Evolutionary conservation across 169 alveolate genomes (phyloP).

Genomic region (Babesia divergens): DNA sequence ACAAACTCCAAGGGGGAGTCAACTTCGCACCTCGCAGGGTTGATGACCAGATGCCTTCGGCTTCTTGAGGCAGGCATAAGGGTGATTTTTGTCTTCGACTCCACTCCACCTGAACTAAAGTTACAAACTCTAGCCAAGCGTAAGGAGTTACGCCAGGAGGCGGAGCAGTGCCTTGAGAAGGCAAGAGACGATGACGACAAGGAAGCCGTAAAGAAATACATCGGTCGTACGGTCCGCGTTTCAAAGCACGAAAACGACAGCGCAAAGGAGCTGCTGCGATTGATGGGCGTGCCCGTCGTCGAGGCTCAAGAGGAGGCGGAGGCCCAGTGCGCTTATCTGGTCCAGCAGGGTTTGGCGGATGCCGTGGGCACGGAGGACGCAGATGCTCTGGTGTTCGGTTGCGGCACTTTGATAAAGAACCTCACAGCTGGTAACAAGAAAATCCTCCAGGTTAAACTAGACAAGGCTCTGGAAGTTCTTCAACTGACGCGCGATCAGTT

Average conservation of each 20-base stretch:
- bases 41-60: slow-evolving; percentile 84
- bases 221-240: slow-evolving; percentile 90
- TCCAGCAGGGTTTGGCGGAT: slow-evolving; percentile 86
- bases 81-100: slow-evolving; percentile 97
- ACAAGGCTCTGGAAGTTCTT: slow-evolving; percentile 76
- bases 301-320: slow-evolving; percentile 97
- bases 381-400: slow-evolving; percentile 94
- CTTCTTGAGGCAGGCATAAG: slow-evolving; percentile 89
- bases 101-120: slow-evolving; percentile 95
- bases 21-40: slow-evolving; percentile 87
- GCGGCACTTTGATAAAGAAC: slow-evolving; percentile 79
- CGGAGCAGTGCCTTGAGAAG: slow-evolving; percentile 79
- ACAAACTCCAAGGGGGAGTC: slow-evolving; percentile 91
- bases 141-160: slow-evolving; percentile 85
- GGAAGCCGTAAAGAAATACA: slow-evolving; percentile 88
- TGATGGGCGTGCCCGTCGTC: slow-evolving; percentile 93
- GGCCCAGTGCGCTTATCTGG: slow-evolving; percentile 94
- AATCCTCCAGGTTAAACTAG: slow-evolving; percentile 72
- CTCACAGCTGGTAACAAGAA: slow-evolving; percentile 67
- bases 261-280: slow-evolving; percentile 84
- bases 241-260: slow-evolving; percentile 90
- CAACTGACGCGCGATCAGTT: slow-evolving; percentile 87
- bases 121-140: slow-evolving; percentile 83
- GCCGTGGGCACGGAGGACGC: slow-evolving; percentile 97
- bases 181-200: slow-evolving; percentile 90